Percentiles rank a stretch among this genome's conserved stretches.
Conservation (phyloP, 306 rosid species). For the Spatholobus suberectus region DNA sequence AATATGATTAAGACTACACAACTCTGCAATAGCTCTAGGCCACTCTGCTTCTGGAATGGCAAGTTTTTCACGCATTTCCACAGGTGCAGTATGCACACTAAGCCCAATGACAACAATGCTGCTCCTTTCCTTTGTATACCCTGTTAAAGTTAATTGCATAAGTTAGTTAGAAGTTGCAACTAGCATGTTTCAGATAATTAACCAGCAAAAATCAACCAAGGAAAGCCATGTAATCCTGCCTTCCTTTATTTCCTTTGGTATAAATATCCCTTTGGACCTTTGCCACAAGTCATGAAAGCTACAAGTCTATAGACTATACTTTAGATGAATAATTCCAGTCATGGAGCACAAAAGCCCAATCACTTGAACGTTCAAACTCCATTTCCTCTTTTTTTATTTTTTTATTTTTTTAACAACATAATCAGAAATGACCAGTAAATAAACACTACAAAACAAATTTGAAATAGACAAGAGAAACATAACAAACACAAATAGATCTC, state of each 20-base stretch:
- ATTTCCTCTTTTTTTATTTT: background rate
- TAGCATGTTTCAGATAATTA: constrained; percentile 29
- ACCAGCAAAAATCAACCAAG: constrained; percentile 13
- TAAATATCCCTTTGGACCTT: constrained; percentile 1
- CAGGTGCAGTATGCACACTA: constrained; percentile 95
- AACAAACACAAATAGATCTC: background rate
- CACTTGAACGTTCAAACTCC: background rate
- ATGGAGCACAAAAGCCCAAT: constrained; percentile 17
- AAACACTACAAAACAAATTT: background rate
- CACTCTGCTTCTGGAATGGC: constrained; percentile 99
- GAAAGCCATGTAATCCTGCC: constrained; percentile 16
- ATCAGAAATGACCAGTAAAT: background rate
- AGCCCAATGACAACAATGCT: constrained; percentile 96
- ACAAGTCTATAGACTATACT: background rate
- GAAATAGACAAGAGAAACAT: background rate
- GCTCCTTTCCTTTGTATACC: constrained; percentile 96
- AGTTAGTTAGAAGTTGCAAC: background rate
- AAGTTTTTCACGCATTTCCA: constrained; percentile 98
- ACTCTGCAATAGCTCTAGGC: constrained; percentile 97
- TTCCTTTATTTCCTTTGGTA: background rate
- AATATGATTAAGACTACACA: constrained; percentile 87
- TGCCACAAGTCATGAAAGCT: background rate
- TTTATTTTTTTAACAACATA: background rate
- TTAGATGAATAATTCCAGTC: background rate
- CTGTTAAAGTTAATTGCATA: constrained; percentile 49